These are phyloP conservation scores for Acanthamoeba sp. DNA, from an alignment of 208 protist species.

Conservation along the genomic window DNA sequence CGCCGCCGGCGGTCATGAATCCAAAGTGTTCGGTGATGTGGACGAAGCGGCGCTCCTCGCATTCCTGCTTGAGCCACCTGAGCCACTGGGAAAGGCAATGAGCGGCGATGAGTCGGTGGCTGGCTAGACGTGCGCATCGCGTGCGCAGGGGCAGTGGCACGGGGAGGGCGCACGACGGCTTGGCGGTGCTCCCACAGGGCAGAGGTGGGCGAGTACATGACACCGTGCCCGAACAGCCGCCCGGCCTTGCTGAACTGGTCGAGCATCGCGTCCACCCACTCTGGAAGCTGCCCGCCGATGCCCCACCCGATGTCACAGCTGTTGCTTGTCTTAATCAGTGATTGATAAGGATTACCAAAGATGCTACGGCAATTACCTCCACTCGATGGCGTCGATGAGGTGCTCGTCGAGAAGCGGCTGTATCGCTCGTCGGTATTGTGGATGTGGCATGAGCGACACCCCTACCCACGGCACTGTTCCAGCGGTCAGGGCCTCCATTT, in stretches of 20 bases:
- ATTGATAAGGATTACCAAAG: too few relatives aligned
- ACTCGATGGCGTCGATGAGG: constrained; percentile 46
- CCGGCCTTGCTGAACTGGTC: background rate
- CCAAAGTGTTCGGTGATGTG: constrained; percentile 67
- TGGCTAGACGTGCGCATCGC: too few relatives aligned
- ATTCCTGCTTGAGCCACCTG: background rate
- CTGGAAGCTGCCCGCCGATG: background rate
- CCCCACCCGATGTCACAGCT: constrained; percentile 57
- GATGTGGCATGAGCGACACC: constrained; percentile 17
- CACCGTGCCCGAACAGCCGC: constrained; percentile 48
- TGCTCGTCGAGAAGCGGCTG: background rate
- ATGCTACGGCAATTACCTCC: background rate
- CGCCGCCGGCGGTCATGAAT: constrained; percentile 40
- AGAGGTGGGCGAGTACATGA: constrained; percentile 40
- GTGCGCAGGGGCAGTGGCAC: too few relatives aligned
- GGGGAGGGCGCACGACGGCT: background rate
- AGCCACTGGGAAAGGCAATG: background rate
- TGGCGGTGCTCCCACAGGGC: constrained; percentile 29
- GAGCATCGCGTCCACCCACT: background rate
- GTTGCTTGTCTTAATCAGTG: background rate
- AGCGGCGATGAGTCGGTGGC: background rate
- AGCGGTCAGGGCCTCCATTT: background rate
- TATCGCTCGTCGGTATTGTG: background rate
- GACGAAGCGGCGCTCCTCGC: background rate
- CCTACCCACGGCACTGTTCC: constrained; percentile 21